Base-by-base conservation (phyloP, 495 filamentous ascomycete genomes). In the Hypomontagnella submonticulosa region DNA sequence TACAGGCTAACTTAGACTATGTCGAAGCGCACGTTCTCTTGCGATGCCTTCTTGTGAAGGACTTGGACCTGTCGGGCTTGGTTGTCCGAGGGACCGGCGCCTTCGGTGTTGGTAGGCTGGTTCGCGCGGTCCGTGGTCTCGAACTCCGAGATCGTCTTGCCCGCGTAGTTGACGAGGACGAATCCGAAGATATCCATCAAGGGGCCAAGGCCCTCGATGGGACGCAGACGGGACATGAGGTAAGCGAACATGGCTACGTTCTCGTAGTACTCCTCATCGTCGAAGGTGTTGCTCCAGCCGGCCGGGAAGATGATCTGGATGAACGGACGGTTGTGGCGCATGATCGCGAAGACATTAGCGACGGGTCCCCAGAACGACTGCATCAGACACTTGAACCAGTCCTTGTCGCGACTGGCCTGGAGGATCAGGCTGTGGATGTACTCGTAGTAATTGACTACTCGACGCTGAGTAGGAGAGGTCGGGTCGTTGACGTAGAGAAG, bases 171-270 rank as follows among this genome's bases (percentile, higher is more conserved):
- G n/a, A 49, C 18, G 33, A 58, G 40, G 15, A 4, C 1, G 32
- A 66, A 62, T n/a, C 63, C 56, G 37, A 56, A 66, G 18, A 52
- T 15, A 3, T 56, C 57, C 4, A 46, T 50, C 4, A 66, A 4
- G 4, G 49, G 33, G 8, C 44, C 34, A n/a, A 30, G 13, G 11
- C 49, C 57, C 2, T 42, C 30, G 6, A 49, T 19, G 20, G 36
- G 57, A 4, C 40, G 20, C 12, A 49, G 12, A 36, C 55, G 56
- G 13, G 30, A 23, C 8, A 66, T 38, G 16, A 59, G 9, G 41
- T 56, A 44, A 6, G 57, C 33, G 42, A 61, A 66, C 13, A 42
- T 43, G 9, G 15, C 12, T 12, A 64, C 38, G 23, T n/a, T 13
- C 8, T 44, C 33, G 53, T 18, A 9, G 38, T 46, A 52, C 7